Evolutionary conservation across 2,329 filamentous ascomycete genomes (phyloP).

Genomic region (Purpureocillium lavendulum): DNA sequence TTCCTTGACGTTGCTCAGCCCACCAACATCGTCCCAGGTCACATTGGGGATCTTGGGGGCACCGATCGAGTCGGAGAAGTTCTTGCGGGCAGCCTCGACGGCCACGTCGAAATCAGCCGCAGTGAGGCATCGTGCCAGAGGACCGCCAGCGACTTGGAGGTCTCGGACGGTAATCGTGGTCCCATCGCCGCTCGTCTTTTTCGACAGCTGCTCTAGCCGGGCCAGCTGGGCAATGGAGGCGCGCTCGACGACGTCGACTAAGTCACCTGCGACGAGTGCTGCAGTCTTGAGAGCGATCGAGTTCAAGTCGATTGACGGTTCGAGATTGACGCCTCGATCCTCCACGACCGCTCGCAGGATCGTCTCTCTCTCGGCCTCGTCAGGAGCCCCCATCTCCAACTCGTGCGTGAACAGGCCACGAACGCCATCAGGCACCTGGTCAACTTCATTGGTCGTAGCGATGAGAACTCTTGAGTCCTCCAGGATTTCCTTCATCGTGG

Average conservation of each 20-base stretch:
- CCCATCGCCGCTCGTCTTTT: slow-evolving; percentile 27
- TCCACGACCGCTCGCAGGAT: slow-evolving; percentile 74
- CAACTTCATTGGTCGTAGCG: slow-evolving; percentile 89
- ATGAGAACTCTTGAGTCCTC: slow-evolving; percentile 75
- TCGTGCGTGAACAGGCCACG: slow-evolving; percentile 92
- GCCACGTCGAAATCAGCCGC: slow-evolving; percentile 84
- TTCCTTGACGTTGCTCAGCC: slow-evolving; percentile 87
- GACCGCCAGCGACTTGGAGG: slow-evolving; percentile 79
- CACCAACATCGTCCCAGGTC: slow-evolving; percentile 91
- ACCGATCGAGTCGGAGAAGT: slow-evolving; percentile 94
- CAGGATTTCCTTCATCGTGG: slow-evolving; percentile 76
- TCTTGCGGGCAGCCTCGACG: slow-evolving; percentile 91
- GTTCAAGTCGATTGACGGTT: slow-evolving; percentile 74
- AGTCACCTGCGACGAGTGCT: slow-evolving; percentile 85
- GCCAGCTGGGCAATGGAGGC: slow-evolving; percentile 69
- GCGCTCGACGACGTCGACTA: slow-evolving; percentile 89
- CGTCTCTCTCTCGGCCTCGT: slow-evolving; percentile 84
- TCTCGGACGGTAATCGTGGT: slow-evolving; percentile 61
- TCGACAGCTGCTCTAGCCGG: slow-evolving; percentile 67
- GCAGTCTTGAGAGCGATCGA: slow-evolving; percentile 91
- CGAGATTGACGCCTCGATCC: slow-evolving; percentile 66
- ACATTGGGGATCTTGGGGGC: slow-evolving; percentile 98
- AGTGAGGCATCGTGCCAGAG: slow-evolving; percentile 68
- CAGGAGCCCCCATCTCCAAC: slow-evolving; percentile 84
- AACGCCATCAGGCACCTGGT: slow-evolving; percentile 86